A percentile compares a stretch with the other conserved stretches of the same genome.
Conservation (phyloP, 2,329 filamentous ascomycete species). For the Sphaerulina vaccinii region DNA sequence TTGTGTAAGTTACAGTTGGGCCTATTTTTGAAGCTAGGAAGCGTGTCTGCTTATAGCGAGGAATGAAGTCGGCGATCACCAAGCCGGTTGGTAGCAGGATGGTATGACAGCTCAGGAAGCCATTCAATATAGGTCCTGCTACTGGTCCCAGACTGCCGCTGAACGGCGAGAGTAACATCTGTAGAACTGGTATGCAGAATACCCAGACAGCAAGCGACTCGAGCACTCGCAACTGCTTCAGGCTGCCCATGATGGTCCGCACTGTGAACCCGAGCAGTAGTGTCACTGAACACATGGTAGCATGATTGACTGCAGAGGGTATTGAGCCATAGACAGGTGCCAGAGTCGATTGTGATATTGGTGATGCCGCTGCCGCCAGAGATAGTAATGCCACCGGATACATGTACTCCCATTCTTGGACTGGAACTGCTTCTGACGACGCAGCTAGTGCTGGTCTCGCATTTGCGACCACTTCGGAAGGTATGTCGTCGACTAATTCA, state of each 20-base stretch:
- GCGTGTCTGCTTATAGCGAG: constrained; percentile 9
- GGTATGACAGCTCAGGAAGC: constrained; percentile 66
- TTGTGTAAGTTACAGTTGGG: background rate
- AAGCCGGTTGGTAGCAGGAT: constrained; percentile 55
- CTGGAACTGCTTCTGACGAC: background rate
- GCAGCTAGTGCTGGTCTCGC: background rate
- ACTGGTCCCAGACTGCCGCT: constrained; percentile 66
- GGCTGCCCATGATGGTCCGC: background rate
- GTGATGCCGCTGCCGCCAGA: constrained; percentile 64
- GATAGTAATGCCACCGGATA: constrained; percentile 11
- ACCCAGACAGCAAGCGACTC: constrained; percentile 59
- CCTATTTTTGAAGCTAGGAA: constrained; percentile 3
- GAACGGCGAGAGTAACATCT: constrained; percentile 67
- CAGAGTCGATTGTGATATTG: constrained; percentile 71
- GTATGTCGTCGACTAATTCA: too few species aligned
- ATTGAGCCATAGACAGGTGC: constrained; percentile 88
- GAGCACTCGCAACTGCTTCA: background rate
- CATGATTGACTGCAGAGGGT: constrained; percentile 70
- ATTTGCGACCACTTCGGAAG: background rate
- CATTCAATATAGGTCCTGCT: constrained; percentile 73
- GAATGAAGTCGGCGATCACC: constrained; percentile 27
- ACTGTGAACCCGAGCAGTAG: constrained; percentile 56
- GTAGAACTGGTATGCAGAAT: constrained; percentile 69
- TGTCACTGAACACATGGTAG: constrained; percentile 48
- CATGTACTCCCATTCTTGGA: constrained; percentile 13